phyloP scores from a whole-genome alignment of 176 grass and related monocot species.

The Cenchrus purpureus region DNA sequence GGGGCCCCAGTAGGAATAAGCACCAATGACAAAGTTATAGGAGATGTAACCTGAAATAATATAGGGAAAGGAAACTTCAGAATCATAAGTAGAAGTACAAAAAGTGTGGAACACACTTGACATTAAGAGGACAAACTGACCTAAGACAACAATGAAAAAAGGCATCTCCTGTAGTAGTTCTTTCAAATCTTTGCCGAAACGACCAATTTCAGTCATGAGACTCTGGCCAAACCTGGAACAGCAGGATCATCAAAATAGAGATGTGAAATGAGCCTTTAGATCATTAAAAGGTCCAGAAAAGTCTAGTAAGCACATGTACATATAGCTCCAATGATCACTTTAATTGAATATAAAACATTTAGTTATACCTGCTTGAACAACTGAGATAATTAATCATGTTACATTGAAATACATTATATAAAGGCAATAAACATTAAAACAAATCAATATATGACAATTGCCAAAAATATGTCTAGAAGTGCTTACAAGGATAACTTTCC shows the following conservation, averaged over 20 bases:
- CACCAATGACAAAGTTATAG: constrained; percentile 98
- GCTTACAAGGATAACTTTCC: constrained; percentile 55
- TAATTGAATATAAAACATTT: constrained; percentile 10
- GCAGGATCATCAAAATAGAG: constrained; percentile 46
- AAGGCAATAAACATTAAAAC: constrained; percentile 20
- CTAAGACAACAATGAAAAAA: constrained; percentile 82
- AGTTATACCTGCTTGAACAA: constrained; percentile 4
- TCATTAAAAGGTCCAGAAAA: constrained; percentile 1
- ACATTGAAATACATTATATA: constrained; percentile 14
- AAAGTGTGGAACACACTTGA: constrained; percentile 11
- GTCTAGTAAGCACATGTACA: neutral
- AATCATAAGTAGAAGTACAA: constrained; percentile 4
- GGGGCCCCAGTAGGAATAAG: constrained; percentile 99
- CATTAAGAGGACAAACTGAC: constrained; percentile 40
- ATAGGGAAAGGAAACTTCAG: constrained; percentile 21
- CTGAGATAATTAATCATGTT: neutral
- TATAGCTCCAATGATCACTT: neutral
- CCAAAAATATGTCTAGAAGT: neutral
- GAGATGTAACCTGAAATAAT: constrained; percentile 76
- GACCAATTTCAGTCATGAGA: constrained; percentile 57
- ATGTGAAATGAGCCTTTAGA: neutral
- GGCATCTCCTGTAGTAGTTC: constrained; percentile 74
- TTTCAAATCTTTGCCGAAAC: constrained; percentile 87
- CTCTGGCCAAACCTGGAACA: constrained; percentile 60
- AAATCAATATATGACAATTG: constrained; percentile 10